Percentiles rank a stretch among this genome's conserved stretches.
These are phyloP conservation scores for Arabidopsis arenosa DNA, from an alignment of 345 rosid genomes.

Conservation along the genomic window DNA sequence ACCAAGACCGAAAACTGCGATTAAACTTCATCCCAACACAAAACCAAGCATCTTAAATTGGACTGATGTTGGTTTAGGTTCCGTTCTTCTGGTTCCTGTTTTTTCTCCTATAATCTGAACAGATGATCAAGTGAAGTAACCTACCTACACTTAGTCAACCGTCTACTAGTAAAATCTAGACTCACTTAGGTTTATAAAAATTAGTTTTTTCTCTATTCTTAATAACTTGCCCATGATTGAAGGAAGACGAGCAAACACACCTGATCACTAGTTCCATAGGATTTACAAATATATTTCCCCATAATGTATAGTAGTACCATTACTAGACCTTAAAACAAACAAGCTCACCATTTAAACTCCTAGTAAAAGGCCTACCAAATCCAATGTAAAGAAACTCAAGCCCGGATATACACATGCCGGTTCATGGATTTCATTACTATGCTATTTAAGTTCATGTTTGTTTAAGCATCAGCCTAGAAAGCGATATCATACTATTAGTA, in stretches of 20 bases:
- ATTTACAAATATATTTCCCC: neutral
- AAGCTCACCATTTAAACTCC: neutral
- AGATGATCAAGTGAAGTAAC: slow-evolving; percentile 1
- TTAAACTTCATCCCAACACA: neutral
- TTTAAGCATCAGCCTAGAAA: neutral
- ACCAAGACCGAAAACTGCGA: slow-evolving; percentile 4
- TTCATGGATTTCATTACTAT: neutral
- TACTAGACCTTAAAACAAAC: neutral
- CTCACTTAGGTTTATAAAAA: neutral
- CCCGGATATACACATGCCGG: neutral
- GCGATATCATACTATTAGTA: neutral
- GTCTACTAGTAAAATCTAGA: neutral
- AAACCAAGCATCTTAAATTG: neutral
- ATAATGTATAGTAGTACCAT: neutral
- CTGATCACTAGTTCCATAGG: slow-evolving; percentile 4
- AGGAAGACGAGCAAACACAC: slow-evolving; percentile 15
- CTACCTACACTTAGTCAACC: slow-evolving; percentile 1
- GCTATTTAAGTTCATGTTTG: neutral
- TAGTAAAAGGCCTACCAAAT: neutral
- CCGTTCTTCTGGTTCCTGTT: neutral
- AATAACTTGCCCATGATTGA: neutral
- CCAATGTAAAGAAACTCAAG: slow-evolving; percentile 14
- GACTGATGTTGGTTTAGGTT: neutral
- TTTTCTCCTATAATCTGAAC: neutral
- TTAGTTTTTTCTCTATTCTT: neutral